Base-by-base conservation (phyloP, 306 rosid species). In the Astragalus membranaceus region DNA sequence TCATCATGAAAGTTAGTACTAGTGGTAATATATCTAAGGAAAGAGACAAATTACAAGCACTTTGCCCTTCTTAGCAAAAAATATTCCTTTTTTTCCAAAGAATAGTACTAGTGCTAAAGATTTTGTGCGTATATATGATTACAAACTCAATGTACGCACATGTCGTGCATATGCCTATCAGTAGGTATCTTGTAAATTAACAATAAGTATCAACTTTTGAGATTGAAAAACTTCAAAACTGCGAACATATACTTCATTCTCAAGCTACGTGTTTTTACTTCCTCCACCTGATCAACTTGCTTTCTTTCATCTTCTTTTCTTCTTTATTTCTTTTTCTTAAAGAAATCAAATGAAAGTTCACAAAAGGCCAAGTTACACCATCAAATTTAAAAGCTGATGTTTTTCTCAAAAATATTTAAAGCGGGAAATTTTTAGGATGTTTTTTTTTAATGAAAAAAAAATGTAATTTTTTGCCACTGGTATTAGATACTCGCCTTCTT, bases 251-350 rank as follows among this genome's bases (percentile, higher is more conserved):
- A 73, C 97, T 84, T 89, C 87, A 79, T 77, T 46, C 82, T 84
- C 84, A 92, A 84, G 96, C 90, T 82, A 82, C 82, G 85, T 83
- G 74, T 81, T 76, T 81, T 73, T 53, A 77, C 76, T 70, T 60
- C 70, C 62, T 37, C 52, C 74, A 48, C 70, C 55, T 42, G 64
- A 54, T 54, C 42, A 62, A 70, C 46, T 78, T 87, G 73, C 79
- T 81, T 83, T 81, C 35, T 68, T 74, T 73, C 33, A 64, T 74
- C 82, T 77, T 57, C 74, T 52, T 57, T 65, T 17, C 42, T 77
- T 78, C 72, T 64, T 84, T 79, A 75, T 69, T 74, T 79, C 78
- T 69, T 81, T 73, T 82, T 74, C 70, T 69, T 67, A 77, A 57
- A 77, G 70, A 70, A 81, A 60, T 5, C 26, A 83, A 83, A 78